Percentiles rank a stretch among this genome's conserved stretches.
phyloP scores from a whole-genome alignment of 495 filamentous ascomycete species.

The Annulohypoxylon nitens region DNA sequence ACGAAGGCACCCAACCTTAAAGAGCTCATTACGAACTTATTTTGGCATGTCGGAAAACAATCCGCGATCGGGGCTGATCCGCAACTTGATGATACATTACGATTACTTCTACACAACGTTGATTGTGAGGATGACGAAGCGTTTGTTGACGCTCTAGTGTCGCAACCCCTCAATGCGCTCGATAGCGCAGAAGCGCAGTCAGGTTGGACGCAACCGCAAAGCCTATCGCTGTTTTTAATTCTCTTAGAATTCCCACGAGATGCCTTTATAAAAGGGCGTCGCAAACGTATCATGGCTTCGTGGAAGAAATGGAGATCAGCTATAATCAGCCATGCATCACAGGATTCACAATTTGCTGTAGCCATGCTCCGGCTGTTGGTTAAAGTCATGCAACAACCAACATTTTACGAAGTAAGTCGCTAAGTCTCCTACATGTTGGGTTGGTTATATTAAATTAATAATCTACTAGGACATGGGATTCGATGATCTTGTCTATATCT shows the following conservation, averaged over 20 bases:
- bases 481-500: slow-evolving; percentile 51
- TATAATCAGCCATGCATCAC: slow-evolving; percentile 31
- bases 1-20: slow-evolving; percentile 32
- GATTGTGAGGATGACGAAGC: slow-evolving; percentile 49
- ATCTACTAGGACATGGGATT: slow-evolving; percentile 53
- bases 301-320: slow-evolving; percentile 48
- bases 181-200: slow-evolving; percentile 36
- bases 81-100: slow-evolving; percentile 22
- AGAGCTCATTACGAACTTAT: slow-evolving; percentile 43
- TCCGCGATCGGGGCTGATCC: slow-evolving; percentile 9
- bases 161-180: slow-evolving; percentile 41
- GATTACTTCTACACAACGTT: slow-evolving; percentile 42
- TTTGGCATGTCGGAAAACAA: slow-evolving; percentile 38
- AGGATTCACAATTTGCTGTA: slow-evolving; percentile 38
- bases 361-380: slow-evolving; percentile 59
- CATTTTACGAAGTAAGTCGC: slow-evolving; percentile 61
- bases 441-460: slow-evolving; percentile 28
- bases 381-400: slow-evolving; percentile 63
- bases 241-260: slow-evolving; percentile 42
- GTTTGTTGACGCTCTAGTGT: slow-evolving; percentile 47
- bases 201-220: slow-evolving; percentile 47
- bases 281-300: slow-evolving; percentile 55
- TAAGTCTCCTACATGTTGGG: neutral
- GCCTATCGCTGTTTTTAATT: slow-evolving; percentile 31
- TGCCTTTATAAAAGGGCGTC: slow-evolving; percentile 51